phyloP scores from a whole-genome alignment of 768 basidiomycete species.

The Boletellus sp. region DNA sequence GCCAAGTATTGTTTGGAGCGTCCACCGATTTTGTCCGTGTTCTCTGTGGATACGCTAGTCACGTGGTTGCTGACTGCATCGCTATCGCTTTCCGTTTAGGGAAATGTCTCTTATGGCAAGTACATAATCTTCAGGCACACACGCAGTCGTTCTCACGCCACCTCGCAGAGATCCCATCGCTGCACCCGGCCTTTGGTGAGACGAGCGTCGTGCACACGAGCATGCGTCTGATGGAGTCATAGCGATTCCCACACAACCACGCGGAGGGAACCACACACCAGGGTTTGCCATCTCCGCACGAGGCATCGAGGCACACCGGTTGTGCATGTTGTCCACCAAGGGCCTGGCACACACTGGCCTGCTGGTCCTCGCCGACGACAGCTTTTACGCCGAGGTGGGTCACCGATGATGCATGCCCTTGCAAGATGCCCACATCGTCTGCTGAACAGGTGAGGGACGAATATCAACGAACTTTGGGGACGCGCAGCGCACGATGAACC shows the following conservation, averaged over 20 bases:
- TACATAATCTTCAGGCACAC: slow-evolving; percentile 21
- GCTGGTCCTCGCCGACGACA: slow-evolving; percentile 52
- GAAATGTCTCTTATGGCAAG: slow-evolving; percentile 67
- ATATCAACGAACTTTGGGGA: slow-evolving; percentile 12
- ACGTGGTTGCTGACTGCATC: slow-evolving; percentile 1
- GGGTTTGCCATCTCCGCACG: slow-evolving; percentile 60
- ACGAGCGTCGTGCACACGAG: neutral
- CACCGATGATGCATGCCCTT: neutral
- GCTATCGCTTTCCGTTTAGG: slow-evolving; percentile 40
- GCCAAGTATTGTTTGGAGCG: slow-evolving; percentile 43
- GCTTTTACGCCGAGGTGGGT: slow-evolving; percentile 53
- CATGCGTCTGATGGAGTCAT: slow-evolving; percentile 19
- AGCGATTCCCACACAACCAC: slow-evolving; percentile 70
- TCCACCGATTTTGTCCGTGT: slow-evolving; percentile 76
- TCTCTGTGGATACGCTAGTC: neutral
- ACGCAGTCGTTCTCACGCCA: slow-evolving; percentile 13
- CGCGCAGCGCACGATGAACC: slow-evolving; percentile 1
- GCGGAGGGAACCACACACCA: slow-evolving; percentile 75
- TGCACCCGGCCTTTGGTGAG: slow-evolving; percentile 64
- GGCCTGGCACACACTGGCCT: slow-evolving; percentile 61
- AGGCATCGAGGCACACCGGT: slow-evolving; percentile 58
- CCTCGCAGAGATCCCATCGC: slow-evolving; percentile 50
- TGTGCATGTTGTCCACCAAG: slow-evolving; percentile 54
- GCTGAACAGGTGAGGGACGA: slow-evolving; percentile 24
- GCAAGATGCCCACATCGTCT: neutral